Percentiles rank a stretch among this genome's conserved stretches.
These are phyloP conservation scores for Apium graveolens DNA, from an alignment of 129 eudicot genomes.

Conservation along the genomic window DNA sequence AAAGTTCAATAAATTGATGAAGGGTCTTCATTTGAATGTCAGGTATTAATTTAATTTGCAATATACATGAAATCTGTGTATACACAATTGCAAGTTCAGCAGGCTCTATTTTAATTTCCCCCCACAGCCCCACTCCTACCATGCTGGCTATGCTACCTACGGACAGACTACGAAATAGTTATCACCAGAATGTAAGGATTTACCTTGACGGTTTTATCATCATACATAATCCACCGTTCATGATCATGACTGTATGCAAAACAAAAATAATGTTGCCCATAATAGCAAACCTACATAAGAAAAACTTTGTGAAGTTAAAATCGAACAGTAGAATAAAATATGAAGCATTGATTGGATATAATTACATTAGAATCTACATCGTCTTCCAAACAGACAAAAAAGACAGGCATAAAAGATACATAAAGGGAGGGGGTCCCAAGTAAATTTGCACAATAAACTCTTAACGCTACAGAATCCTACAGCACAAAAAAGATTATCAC, in stretches of 20 bases:
- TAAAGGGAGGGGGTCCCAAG: neutral
- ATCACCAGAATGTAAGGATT: neutral
- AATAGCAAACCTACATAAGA: conserved; percentile 71
- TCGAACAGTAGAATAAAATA: neutral
- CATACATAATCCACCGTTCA: conserved; percentile 87
- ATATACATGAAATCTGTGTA: neutral
- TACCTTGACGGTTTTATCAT: conserved; percentile 93
- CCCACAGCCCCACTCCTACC: neutral
- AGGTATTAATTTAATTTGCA: neutral
- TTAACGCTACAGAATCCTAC: neutral
- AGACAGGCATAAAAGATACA: neutral
- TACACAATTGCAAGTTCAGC: neutral
- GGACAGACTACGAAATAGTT: neutral
- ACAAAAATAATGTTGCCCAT: conserved; percentile 95
- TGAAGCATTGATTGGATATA: neutral
- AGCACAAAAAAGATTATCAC: neutral
- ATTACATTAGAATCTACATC: neutral
- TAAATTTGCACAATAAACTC: neutral
- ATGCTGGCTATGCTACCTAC: neutral
- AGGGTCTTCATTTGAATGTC: neutral
- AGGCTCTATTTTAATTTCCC: too few species aligned
- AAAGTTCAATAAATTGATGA: neutral
- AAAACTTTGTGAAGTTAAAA: conserved; percentile 6
- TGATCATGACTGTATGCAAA: conserved; percentile 75
- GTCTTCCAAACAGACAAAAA: neutral